These are phyloP conservation scores for Diaporthe destruens DNA, from an alignment of 2,329 filamentous ascomycete species.

Conservation along the genomic window DNA sequence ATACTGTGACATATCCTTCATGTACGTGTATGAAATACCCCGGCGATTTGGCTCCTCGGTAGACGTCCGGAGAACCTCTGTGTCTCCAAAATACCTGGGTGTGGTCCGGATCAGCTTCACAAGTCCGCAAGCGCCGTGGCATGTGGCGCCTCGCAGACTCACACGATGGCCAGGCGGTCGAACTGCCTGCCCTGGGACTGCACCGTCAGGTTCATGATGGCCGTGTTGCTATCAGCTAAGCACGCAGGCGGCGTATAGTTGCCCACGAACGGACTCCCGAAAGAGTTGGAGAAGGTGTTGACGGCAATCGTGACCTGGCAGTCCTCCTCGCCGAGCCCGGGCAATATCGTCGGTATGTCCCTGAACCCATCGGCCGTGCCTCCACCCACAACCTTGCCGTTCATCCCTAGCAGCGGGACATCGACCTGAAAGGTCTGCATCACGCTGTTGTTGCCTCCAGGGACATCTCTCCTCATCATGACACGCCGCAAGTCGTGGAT, in stretches of 20 bases:
- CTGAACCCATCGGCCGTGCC: slow-evolving; percentile 34
- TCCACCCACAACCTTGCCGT: slow-evolving; percentile 29
- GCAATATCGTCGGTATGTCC: slow-evolving; percentile 29
- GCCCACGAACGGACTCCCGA: slow-evolving; percentile 52
- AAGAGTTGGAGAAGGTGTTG: slow-evolving; percentile 38
- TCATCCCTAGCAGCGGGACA: slow-evolving; percentile 29
- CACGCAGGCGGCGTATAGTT: slow-evolving; percentile 71
- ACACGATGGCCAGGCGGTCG: slow-evolving; percentile 71
- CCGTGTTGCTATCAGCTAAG: slow-evolving; percentile 66
- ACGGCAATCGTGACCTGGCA: slow-evolving; percentile 36
- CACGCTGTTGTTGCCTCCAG: slow-evolving; percentile 4
- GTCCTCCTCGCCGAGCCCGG: neutral
- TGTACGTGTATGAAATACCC: slow-evolving; percentile 74
- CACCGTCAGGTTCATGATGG: slow-evolving; percentile 75
- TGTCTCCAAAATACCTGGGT: slow-evolving; percentile 68
- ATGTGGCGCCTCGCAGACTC: slow-evolving; percentile 26
- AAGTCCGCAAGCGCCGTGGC: neutral
- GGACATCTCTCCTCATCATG: slow-evolving; percentile 15
- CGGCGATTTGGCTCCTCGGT: slow-evolving; percentile 72
- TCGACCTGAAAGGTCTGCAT: slow-evolving; percentile 37
- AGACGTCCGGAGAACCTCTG: slow-evolving; percentile 75
- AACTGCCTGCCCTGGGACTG: slow-evolving; percentile 72
- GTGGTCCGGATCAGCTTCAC: neutral
- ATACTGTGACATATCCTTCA: slow-evolving; percentile 75
- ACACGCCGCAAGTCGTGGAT: slow-evolving; percentile 3